Percentiles rank a stretch among this genome's conserved stretches.
Conservation (phyloP, 441 rosid genomes). For the Kokia cookei region DNA sequence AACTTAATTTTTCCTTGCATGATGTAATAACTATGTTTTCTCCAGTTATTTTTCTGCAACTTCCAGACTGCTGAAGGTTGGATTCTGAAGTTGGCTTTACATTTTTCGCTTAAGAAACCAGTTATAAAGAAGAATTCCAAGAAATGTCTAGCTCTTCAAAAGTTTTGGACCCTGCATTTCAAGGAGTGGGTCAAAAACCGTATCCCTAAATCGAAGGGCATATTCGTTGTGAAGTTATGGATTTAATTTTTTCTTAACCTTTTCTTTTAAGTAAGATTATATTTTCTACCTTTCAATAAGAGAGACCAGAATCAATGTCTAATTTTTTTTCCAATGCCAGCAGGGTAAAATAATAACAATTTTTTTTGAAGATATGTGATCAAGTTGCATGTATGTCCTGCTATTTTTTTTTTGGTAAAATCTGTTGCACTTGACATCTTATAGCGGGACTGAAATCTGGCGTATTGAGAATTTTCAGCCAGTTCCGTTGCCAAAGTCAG, state of each 20-base stretch:
- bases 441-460: constrained; percentile 98
- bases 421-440: constrained; percentile 47
- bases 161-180: constrained; percentile 89
- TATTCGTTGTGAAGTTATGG: background rate
- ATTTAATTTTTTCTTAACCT: background rate
- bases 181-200: constrained; percentile 93
- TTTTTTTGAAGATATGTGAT: background rate
- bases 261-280: background rate
- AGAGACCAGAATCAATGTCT: background rate
- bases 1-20: background rate
- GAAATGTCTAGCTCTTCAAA: constrained; percentile 78
- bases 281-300: background rate
- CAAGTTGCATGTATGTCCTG: constrained; percentile 4
- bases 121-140: constrained; percentile 12
- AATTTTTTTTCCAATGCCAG: background rate
- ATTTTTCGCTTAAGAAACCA: constrained; percentile 11
- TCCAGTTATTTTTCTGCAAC: constrained; percentile 15
- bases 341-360: background rate
- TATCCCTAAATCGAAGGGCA: constrained; percentile 43
- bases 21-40: background rate
- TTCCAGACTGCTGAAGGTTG: constrained; percentile 13
- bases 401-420: constrained; percentile 5
- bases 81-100: constrained; percentile 15
- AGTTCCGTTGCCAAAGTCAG: constrained; percentile 78
- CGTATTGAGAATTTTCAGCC: constrained; percentile 91